Evolutionary conservation across 495 filamentous ascomycete species (phyloP).

Genomic region (Talaromyces proteolyticus): DNA sequence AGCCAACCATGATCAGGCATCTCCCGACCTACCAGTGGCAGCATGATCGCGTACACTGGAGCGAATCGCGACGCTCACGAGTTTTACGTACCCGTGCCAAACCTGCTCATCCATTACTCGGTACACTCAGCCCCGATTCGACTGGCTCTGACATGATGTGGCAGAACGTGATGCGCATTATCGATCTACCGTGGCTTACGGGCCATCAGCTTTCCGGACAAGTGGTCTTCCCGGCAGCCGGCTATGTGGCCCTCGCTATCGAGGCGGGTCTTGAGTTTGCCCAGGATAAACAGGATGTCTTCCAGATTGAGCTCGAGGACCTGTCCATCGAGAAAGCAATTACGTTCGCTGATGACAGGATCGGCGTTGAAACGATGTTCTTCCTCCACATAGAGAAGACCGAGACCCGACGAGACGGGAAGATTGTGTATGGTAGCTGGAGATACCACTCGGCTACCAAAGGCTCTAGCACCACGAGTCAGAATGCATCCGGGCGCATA

Average conservation of each 20-base stretch:
- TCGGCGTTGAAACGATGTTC: conserved; percentile 41
- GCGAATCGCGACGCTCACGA: conserved; percentile 28
- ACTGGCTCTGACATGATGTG: conserved; percentile 14
- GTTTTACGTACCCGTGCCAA: conserved; percentile 10
- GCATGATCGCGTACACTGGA: conserved; percentile 32
- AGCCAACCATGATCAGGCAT: conserved; percentile 9
- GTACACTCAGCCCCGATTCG: conserved; percentile 6
- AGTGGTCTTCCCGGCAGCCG: conserved; percentile 51
- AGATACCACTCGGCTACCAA: not conserved
- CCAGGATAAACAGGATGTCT: conserved; percentile 1
- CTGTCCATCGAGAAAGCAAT: conserved; percentile 41
- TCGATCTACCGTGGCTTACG: conserved; percentile 27
- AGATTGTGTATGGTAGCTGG: not conserved
- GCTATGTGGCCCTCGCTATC: conserved; percentile 50
- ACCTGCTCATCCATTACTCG: conserved; percentile 20
- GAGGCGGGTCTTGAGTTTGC: conserved; percentile 32
- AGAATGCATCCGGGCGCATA: not conserved
- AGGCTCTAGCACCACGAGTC: not conserved
- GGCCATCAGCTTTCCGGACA: conserved; percentile 30
- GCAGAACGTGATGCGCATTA: conserved; percentile 17
- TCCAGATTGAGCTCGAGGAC: conserved; percentile 26
- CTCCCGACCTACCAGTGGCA: conserved; percentile 46
- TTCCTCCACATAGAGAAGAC: conserved; percentile 16
- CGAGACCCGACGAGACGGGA: not conserved
- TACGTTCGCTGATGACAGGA: conserved; percentile 41